These are phyloP conservation scores for Apiospora kogelbergensis DNA, from an alignment of 2,329 filamentous ascomycete species.

Conservation along the genomic window DNA sequence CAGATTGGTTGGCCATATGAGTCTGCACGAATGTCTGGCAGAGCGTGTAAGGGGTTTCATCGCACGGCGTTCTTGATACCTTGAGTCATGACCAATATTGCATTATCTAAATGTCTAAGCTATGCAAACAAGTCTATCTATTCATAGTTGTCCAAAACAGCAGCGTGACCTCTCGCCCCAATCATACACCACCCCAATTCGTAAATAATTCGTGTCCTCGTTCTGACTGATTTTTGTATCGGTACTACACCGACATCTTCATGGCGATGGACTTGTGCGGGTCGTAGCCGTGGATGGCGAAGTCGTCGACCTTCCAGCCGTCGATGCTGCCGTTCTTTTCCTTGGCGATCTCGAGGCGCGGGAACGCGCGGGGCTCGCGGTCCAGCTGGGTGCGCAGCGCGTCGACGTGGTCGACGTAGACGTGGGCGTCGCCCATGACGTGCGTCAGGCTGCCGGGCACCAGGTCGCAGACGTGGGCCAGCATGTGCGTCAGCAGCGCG, in stretches of 20 bases:
- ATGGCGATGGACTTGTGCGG: conserved; percentile 91
- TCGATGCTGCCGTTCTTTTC: conserved; percentile 76
- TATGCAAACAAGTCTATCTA: neutral
- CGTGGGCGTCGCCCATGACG: conserved; percentile 97
- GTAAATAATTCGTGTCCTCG: neutral
- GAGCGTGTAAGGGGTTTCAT: neutral
- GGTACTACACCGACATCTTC: conserved; percentile 88
- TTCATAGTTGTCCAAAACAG: no score
- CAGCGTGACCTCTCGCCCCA: neutral
- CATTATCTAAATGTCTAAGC: neutral
- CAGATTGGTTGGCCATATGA: neutral
- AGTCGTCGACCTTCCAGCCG: conserved; percentile 86
- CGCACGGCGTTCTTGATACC: conserved; percentile 1
- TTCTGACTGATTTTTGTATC: neutral
- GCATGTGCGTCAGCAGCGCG: conserved; percentile 90
- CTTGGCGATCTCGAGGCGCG: conserved; percentile 70
- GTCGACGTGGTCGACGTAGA: conserved; percentile 91
- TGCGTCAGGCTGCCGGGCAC: conserved; percentile 87
- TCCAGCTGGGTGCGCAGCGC: conserved; percentile 79
- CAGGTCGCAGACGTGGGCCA: conserved; percentile 83
- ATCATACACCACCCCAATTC: neutral
- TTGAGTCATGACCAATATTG: neutral
- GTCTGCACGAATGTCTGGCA: neutral
- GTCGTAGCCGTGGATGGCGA: conserved; percentile 83
- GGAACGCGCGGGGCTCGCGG: conserved; percentile 79